Base-by-base conservation (phyloP, 257 asterid species). In the Forsythia viridissima region DNA sequence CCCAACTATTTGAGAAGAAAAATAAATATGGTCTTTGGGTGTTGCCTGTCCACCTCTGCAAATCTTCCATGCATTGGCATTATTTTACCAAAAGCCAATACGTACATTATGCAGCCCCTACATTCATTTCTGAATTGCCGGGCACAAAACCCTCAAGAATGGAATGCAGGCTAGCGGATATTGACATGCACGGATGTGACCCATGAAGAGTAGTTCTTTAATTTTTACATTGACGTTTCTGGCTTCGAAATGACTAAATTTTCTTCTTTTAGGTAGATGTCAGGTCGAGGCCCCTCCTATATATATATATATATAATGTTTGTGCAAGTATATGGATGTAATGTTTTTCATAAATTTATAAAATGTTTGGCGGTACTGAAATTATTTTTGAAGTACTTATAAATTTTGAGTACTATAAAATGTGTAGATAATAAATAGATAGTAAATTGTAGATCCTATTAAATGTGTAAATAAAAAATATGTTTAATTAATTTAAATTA, bases 121-220 rank as follows among this genome's bases (percentile, higher is more conserved):
- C 9, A 11, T 11, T 11, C 52, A 10, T 44, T 0, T 11, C 5
- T 44, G 16, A 44, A 9, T 10, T 44, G 16, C 5, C 51, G 3
- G 11, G 5, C 52, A 4, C 5, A 44, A 44, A 44, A 44, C 10
- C 44, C 44, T 46, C 44, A 48, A 44, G 82, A 74, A 38, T 44
- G 10, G 69, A 63, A 44, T 52, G 67, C 18, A 61, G 46, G 57
- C 57, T 52, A 66, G 30, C 40, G 38, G 78, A 77, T 8, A 66
- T 71, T 76, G 81, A 72, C 81, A 80, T 73, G 73, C 73, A 72
- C 52, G 71, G 73, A 76, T 71, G 79, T 79, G 83, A 82, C 86
- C n/a, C 18, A 40, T 76, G n/a, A 69, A 40, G 43, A 55, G 37
- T 74, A 76, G 30, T 63, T 15, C 9, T 43, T 43, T 43, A 43